phyloP scores from a whole-genome alignment of 1,284 basidiomycete species.

The Coniferiporia sulphurascens region DNA sequence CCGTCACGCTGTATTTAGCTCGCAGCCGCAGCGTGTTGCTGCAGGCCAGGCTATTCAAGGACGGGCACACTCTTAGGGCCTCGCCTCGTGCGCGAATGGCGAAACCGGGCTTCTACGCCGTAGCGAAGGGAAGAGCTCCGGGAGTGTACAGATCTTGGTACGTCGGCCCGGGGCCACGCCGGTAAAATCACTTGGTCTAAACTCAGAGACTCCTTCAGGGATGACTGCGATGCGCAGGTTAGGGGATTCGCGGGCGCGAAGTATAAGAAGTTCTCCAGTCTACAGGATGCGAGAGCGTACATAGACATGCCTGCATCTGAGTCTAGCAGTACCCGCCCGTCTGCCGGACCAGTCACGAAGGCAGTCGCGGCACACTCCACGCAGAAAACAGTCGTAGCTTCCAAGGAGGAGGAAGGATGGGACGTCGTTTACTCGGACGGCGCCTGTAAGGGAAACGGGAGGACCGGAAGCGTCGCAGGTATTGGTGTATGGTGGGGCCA shows the following conservation, averaged over 20 bases:
- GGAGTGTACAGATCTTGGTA: slow-evolving; percentile 41
- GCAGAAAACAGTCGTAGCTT: not conserved
- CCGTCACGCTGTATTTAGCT: not conserved
- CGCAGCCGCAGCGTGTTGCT: not conserved
- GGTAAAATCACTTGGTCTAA: not conserved
- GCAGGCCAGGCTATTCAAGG: not conserved
- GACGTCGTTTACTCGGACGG: slow-evolving; percentile 76
- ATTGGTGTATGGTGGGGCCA: slow-evolving; percentile 76
- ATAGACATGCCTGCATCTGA: slow-evolving; percentile 8
- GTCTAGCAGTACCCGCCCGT: not conserved
- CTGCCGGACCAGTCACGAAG: not conserved
- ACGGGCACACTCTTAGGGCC: not conserved
- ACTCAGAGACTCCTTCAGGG: slow-evolving; percentile 33
- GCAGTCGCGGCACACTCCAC: not conserved
- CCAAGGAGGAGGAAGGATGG: slow-evolving; percentile 25
- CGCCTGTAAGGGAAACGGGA: slow-evolving; percentile 74
- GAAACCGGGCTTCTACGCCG: slow-evolving; percentile 36
- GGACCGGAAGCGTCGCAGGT: slow-evolving; percentile 53
- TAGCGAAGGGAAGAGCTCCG: slow-evolving; percentile 30
- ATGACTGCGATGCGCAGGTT: slow-evolving; percentile 54
- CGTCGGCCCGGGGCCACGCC: not conserved
- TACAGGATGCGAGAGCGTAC: slow-evolving; percentile 44
- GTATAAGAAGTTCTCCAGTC: slow-evolving; percentile 59
- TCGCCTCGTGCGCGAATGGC: slow-evolving; percentile 1
- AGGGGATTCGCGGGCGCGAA: slow-evolving; percentile 50